A percentile compares a stretch with the other conserved stretches of the same genome.
These are phyloP conservation scores for Fermentozyma sake DNA, from an alignment of 1,139 yeast species.

Conservation along the genomic window DNA sequence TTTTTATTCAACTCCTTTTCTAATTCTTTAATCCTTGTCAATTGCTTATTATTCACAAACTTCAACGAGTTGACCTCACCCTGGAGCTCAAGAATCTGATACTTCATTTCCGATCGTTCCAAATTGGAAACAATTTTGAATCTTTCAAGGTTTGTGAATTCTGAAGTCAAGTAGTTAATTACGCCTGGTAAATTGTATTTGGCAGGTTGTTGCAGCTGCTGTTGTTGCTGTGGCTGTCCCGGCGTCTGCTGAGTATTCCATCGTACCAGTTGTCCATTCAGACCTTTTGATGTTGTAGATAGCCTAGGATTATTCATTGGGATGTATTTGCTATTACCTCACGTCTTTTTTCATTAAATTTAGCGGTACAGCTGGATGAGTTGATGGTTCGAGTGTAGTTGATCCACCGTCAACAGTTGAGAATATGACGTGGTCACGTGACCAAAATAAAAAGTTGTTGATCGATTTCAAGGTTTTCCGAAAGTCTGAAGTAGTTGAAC, in stretches of 20 bases:
- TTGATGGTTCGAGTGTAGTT: too few species aligned
- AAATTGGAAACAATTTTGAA: conserved; percentile 53
- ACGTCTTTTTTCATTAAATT: too few species aligned
- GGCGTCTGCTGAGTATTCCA: conserved; percentile 12
- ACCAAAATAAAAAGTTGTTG: too few species aligned
- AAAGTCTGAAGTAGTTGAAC: too few species aligned
- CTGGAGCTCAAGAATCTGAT: conserved; percentile 49
- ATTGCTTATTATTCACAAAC: conserved; percentile 34
- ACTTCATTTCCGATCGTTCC: conserved; percentile 54
- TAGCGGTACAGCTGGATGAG: too few species aligned
- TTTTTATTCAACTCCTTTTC: conserved; percentile 17
- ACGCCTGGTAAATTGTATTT: conserved; percentile 60
- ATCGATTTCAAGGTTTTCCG: too few species aligned
- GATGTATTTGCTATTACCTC: conserved; percentile 2
- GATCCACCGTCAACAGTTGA: too few species aligned
- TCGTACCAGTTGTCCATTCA: too few species aligned
- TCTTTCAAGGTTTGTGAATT: conserved; percentile 55
- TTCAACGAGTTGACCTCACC: conserved; percentile 49
- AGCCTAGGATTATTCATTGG: conserved; percentile 7
- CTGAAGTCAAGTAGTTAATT: conserved; percentile 58
- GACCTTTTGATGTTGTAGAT: conserved; percentile 9
- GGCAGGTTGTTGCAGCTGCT: conserved; percentile 11
- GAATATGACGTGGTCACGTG: too few species aligned
- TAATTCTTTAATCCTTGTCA: conserved; percentile 23
- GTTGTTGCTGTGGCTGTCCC: conserved; percentile 10